Conservation (phyloP, 2,329 filamentous ascomycete species). For the Epicoccum nigrum region DNA sequence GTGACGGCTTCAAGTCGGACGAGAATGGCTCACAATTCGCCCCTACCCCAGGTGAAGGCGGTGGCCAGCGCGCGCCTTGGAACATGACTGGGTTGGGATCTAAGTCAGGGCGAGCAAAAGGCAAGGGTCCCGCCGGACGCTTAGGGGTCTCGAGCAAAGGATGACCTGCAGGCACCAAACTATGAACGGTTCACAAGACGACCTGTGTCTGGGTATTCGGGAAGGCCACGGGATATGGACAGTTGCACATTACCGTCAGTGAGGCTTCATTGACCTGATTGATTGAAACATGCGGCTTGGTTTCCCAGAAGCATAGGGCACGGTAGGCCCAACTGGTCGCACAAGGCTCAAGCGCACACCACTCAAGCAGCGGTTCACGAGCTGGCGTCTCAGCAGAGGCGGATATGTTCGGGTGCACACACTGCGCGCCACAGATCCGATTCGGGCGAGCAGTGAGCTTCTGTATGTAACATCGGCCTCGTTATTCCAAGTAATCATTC, state of each 20-base stretch:
- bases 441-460: conserved; percentile 30
- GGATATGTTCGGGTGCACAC: conserved; percentile 45
- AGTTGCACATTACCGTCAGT: conserved; percentile 45
- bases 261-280: conserved; percentile 35
- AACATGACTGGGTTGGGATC: conserved; percentile 36
- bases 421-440: conserved; percentile 24
- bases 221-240: conserved; percentile 33
- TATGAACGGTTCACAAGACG: conserved; percentile 39
- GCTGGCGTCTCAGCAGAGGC: conserved; percentile 39
- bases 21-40: conserved; percentile 49
- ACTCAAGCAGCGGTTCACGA: conserved; percentile 25
- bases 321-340: conserved; percentile 36
- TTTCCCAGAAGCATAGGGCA: conserved; percentile 26
- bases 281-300: conserved; percentile 46
- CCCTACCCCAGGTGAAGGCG: conserved; percentile 34
- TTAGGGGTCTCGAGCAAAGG: conserved; percentile 46
- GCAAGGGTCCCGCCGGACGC: conserved; percentile 47
- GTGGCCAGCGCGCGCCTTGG: conserved; percentile 36
- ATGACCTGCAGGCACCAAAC: conserved; percentile 47
- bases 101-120: conserved; percentile 43
- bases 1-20: conserved; percentile 70
- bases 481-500: conserved; percentile 40
- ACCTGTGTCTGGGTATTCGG: conserved; percentile 42
- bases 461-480: conserved; percentile 46
- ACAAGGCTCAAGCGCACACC: conserved; percentile 38